Percentiles rank a stretch among this genome's conserved stretches.
Conservation (phyloP, 2,329 filamentous ascomycete species). For the Colletotrichum acutatum region DNA sequence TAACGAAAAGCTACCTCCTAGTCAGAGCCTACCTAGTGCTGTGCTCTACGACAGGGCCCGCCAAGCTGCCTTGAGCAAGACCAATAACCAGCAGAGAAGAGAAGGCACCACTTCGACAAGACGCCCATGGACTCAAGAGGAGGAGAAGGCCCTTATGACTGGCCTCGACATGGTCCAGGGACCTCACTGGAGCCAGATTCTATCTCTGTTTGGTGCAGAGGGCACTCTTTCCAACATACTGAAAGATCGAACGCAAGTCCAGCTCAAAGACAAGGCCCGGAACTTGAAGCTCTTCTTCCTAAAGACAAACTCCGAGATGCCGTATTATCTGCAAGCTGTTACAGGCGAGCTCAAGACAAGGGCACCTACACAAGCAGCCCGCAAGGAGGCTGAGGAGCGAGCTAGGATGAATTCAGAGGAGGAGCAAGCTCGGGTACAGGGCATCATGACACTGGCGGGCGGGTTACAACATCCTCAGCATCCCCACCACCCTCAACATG, state of each 20-base stretch:
- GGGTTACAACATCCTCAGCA: slow-evolving; percentile 54
- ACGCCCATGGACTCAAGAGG: slow-evolving; percentile 87
- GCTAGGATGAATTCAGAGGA: slow-evolving; percentile 69
- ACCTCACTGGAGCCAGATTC: slow-evolving; percentile 92
- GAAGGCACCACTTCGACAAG: slow-evolving; percentile 72
- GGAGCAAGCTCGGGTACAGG: slow-evolving; percentile 68
- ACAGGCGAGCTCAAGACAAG: slow-evolving; percentile 91
- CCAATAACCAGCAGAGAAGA: slow-evolving; percentile 63
- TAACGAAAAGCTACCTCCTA: slow-evolving; percentile 60
- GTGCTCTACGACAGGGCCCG: slow-evolving; percentile 68
- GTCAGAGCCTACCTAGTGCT: slow-evolving; percentile 65
- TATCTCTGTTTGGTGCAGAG: slow-evolving; percentile 83
- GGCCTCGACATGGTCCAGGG: slow-evolving; percentile 90
- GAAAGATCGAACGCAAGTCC: slow-evolving; percentile 90
- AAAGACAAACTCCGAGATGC: slow-evolving; percentile 91
- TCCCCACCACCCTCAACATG: not conserved
- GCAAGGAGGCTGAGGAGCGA: slow-evolving; percentile 74
- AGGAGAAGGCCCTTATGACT: slow-evolving; percentile 90
- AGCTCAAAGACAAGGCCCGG: slow-evolving; percentile 90
- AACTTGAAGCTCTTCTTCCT: slow-evolving; percentile 93
- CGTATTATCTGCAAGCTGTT: slow-evolving; percentile 86
- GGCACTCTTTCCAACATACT: slow-evolving; percentile 85
- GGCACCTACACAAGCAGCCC: slow-evolving; percentile 78
- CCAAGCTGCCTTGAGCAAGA: slow-evolving; percentile 68
- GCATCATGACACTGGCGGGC: slow-evolving; percentile 66